phyloP scores from a whole-genome alignment of 768 basidiomycete species.

The Filobasidium floriforme region DNA sequence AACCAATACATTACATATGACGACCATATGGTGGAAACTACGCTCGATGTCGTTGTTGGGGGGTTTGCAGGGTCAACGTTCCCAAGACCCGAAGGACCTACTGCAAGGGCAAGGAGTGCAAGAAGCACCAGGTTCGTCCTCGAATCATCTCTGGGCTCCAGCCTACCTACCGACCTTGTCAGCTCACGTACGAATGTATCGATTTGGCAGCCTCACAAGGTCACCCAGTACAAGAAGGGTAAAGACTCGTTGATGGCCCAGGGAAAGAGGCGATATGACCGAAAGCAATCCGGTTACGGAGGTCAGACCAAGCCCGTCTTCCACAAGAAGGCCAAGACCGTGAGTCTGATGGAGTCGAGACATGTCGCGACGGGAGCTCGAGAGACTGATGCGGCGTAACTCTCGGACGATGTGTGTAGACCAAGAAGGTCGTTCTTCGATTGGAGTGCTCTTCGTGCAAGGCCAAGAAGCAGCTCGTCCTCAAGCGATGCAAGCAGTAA shows the following conservation, averaged over 20 bases:
- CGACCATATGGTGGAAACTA: no score
- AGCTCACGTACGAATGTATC: conserved; percentile 38
- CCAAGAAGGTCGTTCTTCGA: conserved; percentile 98
- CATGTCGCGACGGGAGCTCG: no score
- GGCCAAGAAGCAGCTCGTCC: conserved; percentile 88
- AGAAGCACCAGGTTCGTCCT: conserved; percentile 78
- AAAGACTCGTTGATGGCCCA: conserved; percentile 96
- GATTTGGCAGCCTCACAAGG: conserved; percentile 75
- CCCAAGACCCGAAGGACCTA: conserved; percentile 84
- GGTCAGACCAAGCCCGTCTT: conserved; percentile 99
- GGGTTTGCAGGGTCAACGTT: conserved; percentile 40
- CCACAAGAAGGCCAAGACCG: conserved; percentile 85
- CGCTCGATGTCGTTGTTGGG: not conserved
- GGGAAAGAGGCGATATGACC: conserved; percentile 99
- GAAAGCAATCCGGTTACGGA: conserved; percentile 70
- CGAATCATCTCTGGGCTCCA: not conserved
- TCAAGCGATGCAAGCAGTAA: conserved; percentile 99
- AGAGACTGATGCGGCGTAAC: not conserved
- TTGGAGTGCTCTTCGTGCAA: conserved; percentile 98
- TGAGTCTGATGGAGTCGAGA: conserved; percentile 28
- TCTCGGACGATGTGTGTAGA: conserved; percentile 40
- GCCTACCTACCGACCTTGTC: not conserved
- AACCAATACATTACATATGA: no score
- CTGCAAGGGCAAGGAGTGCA: conserved; percentile 95
- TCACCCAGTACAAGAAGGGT: conserved; percentile 99